Base-by-base conservation (phyloP, 164 flowering plant genomes). In the Magnolia officinalis region DNA sequence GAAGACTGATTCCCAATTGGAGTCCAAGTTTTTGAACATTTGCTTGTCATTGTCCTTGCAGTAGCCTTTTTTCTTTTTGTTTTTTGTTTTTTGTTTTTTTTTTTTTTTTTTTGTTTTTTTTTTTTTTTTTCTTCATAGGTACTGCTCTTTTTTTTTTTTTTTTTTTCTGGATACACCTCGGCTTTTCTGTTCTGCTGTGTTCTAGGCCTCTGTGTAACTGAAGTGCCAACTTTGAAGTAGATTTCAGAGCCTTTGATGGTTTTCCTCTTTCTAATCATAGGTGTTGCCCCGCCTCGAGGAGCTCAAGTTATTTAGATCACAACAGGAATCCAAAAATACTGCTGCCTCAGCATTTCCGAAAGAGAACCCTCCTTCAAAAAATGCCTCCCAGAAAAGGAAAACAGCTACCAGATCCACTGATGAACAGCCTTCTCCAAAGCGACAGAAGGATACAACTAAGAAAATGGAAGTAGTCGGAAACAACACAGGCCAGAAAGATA, bases 271-370 rank as follows among this genome's bases (percentile, higher is more conserved):
- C 59, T 68, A 21, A 23, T 49, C 63, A 58, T 78, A 93, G 99
- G 97, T 94, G 74, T 81, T 87, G 24, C 97, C 96, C 79, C 95
- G 99, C 71, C 82, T 96, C 79, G 88, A 86, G 78, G 97, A 94
- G 84, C 88, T 94, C 58, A 85, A 80, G 75, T 74, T 87, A 37
- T 91, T 81, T 79, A 89, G 83, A 82, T 71, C 75, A 72, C 98
- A 90, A 73, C 94, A 92, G 80, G 96, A 89, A 74, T 75, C 89
- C 70, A 86, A 84, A 83, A 73, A 51, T 73, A 52, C 76, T 63
- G 77, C 78, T 51, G 79, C 63, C 55, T 49, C 83, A 71, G 78
- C 77, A 68, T 86, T 83, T 72, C 84, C 81, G 70, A 84, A 75
- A 66, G 90, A 85, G 31, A 79, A 68, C 50, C 19, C 78, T 6